Percentiles rank a stretch among this genome's conserved stretches.
Conservation (phyloP, 2,329 filamentous ascomycete genomes). For the Pseudocercospora fijiensis region DNA sequence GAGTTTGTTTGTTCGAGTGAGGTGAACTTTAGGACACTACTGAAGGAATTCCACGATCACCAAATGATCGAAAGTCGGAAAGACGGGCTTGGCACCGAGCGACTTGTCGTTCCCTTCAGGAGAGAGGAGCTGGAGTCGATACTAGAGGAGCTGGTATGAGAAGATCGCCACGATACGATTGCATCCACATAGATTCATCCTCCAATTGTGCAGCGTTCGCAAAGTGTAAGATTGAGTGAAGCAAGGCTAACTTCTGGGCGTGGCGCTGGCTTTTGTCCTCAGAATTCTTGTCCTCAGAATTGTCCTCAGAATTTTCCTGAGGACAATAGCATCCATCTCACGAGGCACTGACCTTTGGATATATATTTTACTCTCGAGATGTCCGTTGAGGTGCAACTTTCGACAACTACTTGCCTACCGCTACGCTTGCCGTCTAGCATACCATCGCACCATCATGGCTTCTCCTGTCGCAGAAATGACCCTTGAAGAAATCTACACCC, state of each 20-base stretch:
- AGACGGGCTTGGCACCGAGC: conserved; percentile 79
- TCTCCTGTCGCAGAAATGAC: background rate
- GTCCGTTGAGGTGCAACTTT: background rate
- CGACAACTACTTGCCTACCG: background rate
- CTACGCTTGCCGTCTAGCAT: background rate
- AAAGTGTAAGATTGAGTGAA: background rate
- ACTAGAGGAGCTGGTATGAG: conserved; percentile 66
- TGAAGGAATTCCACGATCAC: conserved; percentile 98
- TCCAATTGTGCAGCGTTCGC: background rate
- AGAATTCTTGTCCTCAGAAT: no score
- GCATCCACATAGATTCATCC: background rate
- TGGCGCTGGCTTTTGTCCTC: background rate
- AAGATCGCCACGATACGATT: background rate
- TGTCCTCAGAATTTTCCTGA: background rate
- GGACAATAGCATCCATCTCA: background rate
- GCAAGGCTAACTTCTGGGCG: background rate
- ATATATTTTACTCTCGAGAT: background rate
- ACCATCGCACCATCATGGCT: background rate
- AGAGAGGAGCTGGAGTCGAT: conserved; percentile 87
- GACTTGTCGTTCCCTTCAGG: conserved; percentile 79
- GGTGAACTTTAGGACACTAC: conserved; percentile 86
- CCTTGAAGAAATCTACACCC: background rate
- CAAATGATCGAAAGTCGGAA: conserved; percentile 92
- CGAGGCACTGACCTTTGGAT: background rate
- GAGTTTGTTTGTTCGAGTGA: conserved; percentile 97